A percentile compares a stretch with the other conserved stretches of the same genome.
phyloP scores from a whole-genome alignment of 495 filamentous ascomycete genomes.

The Penicillium paxilli region DNA sequence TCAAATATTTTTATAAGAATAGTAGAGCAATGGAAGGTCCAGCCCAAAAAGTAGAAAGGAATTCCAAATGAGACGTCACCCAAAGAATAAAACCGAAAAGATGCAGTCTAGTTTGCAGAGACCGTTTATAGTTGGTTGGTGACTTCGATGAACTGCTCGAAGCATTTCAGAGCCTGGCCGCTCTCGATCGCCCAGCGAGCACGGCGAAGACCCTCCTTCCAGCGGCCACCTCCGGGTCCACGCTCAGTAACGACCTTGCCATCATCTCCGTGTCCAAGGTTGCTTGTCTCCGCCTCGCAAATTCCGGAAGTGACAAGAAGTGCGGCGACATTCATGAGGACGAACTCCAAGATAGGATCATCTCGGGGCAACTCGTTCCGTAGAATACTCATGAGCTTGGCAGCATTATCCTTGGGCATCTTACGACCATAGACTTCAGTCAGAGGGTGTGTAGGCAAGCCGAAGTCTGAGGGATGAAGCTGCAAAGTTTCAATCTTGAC shows the following conservation, averaged over 20 bases:
- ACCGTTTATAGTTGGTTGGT: slow-evolving; percentile 39
- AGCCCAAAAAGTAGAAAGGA: background rate
- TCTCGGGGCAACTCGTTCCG: slow-evolving; percentile 67
- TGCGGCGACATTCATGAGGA: slow-evolving; percentile 89
- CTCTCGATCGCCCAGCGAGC: slow-evolving; percentile 82
- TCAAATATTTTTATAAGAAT: background rate
- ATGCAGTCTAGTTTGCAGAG: background rate
- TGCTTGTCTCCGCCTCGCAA: slow-evolving; percentile 77
- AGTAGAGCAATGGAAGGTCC: background rate
- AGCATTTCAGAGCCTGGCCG: slow-evolving; percentile 74
- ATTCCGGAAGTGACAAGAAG: slow-evolving; percentile 79
- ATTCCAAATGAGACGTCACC: background rate
- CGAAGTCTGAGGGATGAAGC: slow-evolving; percentile 80
- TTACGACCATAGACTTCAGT: slow-evolving; percentile 78
- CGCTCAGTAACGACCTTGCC: slow-evolving; percentile 73
- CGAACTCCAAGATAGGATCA: slow-evolving; percentile 88
- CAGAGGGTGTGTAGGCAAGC: slow-evolving; percentile 72
- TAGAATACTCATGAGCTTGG: slow-evolving; percentile 75
- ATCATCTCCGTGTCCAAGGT: slow-evolving; percentile 74
- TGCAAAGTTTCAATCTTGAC: slow-evolving; percentile 71
- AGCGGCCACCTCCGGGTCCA: slow-evolving; percentile 80
- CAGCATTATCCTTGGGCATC: slow-evolving; percentile 80
- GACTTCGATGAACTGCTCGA: slow-evolving; percentile 66
- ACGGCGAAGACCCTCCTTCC: slow-evolving; percentile 88
- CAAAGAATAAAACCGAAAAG: background rate